Base-by-base conservation (phyloP, 768 basidiomycete genomes). In the Mycena metata region DNA sequence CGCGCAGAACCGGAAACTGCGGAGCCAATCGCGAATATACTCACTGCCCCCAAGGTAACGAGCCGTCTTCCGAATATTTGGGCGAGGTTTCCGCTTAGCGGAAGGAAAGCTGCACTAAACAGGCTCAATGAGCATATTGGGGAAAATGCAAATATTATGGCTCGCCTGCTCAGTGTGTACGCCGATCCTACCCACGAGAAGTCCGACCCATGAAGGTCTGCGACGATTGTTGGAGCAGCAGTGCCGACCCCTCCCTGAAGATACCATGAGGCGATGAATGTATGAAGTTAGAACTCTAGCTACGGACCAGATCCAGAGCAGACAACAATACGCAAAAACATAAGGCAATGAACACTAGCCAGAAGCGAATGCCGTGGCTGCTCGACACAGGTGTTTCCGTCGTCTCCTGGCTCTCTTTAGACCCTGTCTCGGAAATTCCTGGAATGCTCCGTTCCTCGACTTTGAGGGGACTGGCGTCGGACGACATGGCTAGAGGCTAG, bases 321-420 rank as follows among this genome's bases (percentile, higher is more conserved):
- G 78, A 74, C 15, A 79, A 74, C 57, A 79, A 36, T 3, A 39
- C 39, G 23, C 46, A 65, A 17, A 39, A 57, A 24, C 64, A 49
- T 1, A 65, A 45, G 66, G 73, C 79, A 2, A 70, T 61, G n/a
- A 78, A 76, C 61, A 76, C 61, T 11, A 79, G 64, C 76, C 78
- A 77, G 30, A 79, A 77, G 43, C 41, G 71, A 19, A 39, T 15
- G 21, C 36, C 39, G 39, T 39, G 39, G 39, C 39, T 10, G 39
- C 39, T 39, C 39, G 39, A 39, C 3, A 39, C 39, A 9, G 39
- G 2, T 39, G 39, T 15, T 39, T 2, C 9, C 10, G 39, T 15
- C 39, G 39, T 39, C 39, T 39, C 39, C 11, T 39, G 39, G 39
- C 10, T 10, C 39, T 39, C 39, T 15, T 39, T 39, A 10, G 39